A percentile compares a stretch with the other conserved stretches of the same genome.
phyloP scores from a whole-genome alignment of 164 flowering plant genomes.

The Nymphaea colorata region DNA sequence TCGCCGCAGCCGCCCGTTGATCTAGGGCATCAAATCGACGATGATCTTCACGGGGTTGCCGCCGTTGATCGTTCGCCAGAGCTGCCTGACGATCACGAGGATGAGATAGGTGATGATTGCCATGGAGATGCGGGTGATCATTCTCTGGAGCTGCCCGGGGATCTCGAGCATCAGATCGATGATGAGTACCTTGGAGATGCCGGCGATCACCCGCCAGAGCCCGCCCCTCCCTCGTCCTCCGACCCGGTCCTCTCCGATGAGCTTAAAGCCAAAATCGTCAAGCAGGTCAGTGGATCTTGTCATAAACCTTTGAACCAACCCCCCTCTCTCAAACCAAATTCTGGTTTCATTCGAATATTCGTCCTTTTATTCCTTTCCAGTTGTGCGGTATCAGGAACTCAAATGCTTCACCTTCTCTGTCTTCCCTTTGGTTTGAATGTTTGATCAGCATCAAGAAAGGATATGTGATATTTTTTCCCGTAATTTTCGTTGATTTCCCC shows the following conservation, averaged over 20 bases:
- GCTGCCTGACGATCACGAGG: not conserved
- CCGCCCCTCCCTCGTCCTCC: conserved; percentile 4
- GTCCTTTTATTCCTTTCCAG: not conserved
- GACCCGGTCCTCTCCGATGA: conserved; percentile 9
- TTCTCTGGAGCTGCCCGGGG: not conserved
- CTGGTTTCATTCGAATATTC: not conserved
- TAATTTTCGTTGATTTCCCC: too few relatives aligned
- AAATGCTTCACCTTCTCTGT: too few relatives aligned
- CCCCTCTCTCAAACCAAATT: not conserved
- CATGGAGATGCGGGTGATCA: not conserved
- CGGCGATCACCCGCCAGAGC: conserved; percentile 1
- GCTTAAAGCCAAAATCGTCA: conserved; percentile 14
- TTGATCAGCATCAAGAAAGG: too few relatives aligned
- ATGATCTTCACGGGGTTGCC: not conserved
- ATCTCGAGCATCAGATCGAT: not conserved
- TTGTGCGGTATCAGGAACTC: too few relatives aligned
- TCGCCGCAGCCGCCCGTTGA: not conserved
- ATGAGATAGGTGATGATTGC: too few relatives aligned
- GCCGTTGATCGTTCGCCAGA: not conserved
- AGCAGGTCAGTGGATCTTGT: conserved; percentile 10
- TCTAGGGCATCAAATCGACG: not conserved
- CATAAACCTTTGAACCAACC: not conserved
- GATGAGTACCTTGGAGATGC: not conserved
- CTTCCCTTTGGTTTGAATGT: too few relatives aligned
- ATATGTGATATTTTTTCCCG: too few relatives aligned